Conservation (phyloP, 345 rosid species). For the Euclidium syriacum region DNA sequence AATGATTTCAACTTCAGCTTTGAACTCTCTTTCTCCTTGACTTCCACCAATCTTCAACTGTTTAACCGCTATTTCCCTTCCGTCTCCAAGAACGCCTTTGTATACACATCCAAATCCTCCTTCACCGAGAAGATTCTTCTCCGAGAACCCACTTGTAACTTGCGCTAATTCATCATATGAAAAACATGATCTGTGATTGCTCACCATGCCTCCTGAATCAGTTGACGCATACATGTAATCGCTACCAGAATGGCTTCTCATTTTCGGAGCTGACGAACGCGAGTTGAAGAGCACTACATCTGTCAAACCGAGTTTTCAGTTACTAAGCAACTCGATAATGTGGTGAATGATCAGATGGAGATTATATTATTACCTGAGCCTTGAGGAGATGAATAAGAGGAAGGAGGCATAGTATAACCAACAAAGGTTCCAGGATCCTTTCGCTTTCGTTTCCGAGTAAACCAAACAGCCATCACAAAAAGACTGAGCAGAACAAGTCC, state of each 20-base stretch:
- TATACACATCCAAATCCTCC: slow-evolving; percentile 99
- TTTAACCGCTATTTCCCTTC: slow-evolving; percentile 89
- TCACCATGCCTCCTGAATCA: slow-evolving; percentile 65
- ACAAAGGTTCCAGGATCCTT: slow-evolving; percentile 38
- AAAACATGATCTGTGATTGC: slow-evolving; percentile 80
- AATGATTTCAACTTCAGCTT: slow-evolving; percentile 96
- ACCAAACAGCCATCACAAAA: slow-evolving; percentile 69
- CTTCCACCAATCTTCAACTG: slow-evolving; percentile 94
- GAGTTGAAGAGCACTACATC: slow-evolving; percentile 61
- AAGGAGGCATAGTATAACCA: slow-evolving; percentile 67
- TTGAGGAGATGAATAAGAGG: slow-evolving; percentile 79
- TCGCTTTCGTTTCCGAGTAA: slow-evolving; percentile 52
- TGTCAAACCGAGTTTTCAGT: slow-evolving; percentile 28
- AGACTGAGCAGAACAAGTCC: slow-evolving; percentile 60
- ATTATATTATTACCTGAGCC: slow-evolving; percentile 59
- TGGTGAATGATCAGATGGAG: background rate
- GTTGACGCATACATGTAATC: slow-evolving; percentile 56
- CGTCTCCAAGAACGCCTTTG: slow-evolving; percentile 77
- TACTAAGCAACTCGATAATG: background rate
- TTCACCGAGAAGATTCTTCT: slow-evolving; percentile 80
- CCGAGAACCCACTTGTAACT: slow-evolving; percentile 73
- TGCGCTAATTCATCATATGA: slow-evolving; percentile 72
- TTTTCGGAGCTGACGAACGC: slow-evolving; percentile 41
- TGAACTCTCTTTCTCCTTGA: slow-evolving; percentile 95
- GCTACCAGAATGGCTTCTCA: slow-evolving; percentile 49